A percentile compares a stretch with the other conserved stretches of the same genome.
These are phyloP conservation scores for Penicillium cataractarum DNA, from an alignment of 495 filamentous ascomycete species.

Conservation along the genomic window DNA sequence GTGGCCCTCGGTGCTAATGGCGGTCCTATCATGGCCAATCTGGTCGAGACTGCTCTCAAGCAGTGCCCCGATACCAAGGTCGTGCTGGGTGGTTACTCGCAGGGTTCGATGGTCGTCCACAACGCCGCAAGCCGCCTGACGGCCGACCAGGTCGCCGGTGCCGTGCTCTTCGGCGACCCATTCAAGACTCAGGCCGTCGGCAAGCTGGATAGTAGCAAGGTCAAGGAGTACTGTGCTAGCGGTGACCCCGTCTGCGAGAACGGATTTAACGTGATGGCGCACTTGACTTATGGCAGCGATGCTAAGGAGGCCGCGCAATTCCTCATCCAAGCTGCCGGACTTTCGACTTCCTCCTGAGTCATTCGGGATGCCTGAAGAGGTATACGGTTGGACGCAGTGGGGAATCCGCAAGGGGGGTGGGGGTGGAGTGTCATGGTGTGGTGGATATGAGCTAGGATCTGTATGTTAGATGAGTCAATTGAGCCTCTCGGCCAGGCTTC, in stretches of 20 bases:
- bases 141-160: slow-evolving; percentile 31
- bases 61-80: slow-evolving; percentile 64
- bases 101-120: slow-evolving; percentile 57
- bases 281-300: slow-evolving; percentile 56
- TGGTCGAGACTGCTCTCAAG: slow-evolving; percentile 49
- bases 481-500: not conserved
- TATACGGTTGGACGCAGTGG: not conserved
- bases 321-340: slow-evolving; percentile 36
- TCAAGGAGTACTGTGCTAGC: slow-evolving; percentile 54
- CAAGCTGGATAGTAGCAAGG: slow-evolving; percentile 47
- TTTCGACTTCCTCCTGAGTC: slow-evolving; percentile 19
- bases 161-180: slow-evolving; percentile 65
- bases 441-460: not conserved
- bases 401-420: not conserved
- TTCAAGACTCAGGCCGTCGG: slow-evolving; percentile 48
- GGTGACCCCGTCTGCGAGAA: slow-evolving; percentile 60
- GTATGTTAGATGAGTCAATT: slow-evolving; percentile 1
- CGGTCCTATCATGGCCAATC: slow-evolving; percentile 49
- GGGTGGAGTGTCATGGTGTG: not conserved
- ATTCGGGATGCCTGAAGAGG: not conserved
- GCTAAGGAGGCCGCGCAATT: slow-evolving; percentile 54
- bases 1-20: slow-evolving; percentile 47
- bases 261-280: slow-evolving; percentile 53
- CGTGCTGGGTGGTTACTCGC: slow-evolving; percentile 63
- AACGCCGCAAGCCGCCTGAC: slow-evolving; percentile 46